Conservation (phyloP, 129 eudicot species). For the Tagetes erecta region DNA sequence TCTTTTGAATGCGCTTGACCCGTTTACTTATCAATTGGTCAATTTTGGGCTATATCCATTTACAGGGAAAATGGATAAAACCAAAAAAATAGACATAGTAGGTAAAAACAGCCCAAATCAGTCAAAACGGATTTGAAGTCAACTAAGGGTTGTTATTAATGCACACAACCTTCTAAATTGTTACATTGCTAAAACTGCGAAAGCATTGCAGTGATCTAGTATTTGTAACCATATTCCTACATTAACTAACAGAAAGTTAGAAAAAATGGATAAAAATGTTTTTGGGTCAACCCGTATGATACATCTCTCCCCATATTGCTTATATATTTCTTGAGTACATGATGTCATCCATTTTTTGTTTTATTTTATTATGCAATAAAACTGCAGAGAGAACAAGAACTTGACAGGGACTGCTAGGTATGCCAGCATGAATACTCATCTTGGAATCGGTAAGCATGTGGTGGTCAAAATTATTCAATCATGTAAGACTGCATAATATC, state of each 20-base stretch:
- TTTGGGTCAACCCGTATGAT: neutral
- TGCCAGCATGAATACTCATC: constrained; percentile 97
- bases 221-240: neutral
- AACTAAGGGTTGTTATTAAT: neutral
- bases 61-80: neutral
- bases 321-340: constrained; percentile 17
- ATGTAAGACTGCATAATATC: neutral
- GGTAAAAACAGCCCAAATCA: neutral
- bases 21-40: neutral
- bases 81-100: neutral
- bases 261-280: neutral
- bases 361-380: constrained; percentile 9
- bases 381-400: constrained; percentile 92
- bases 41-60: neutral
- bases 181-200: neutral
- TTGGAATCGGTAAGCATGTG: constrained; percentile 81
- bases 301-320: neutral
- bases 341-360: constrained; percentile 6
- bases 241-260: neutral
- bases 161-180: neutral
- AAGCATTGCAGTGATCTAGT: neutral
- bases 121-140: neutral
- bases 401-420: constrained; percentile 98
- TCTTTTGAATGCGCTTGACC: neutral
- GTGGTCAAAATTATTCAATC: neutral